Evolutionary conservation across 352 stramenopile genomes (phyloP).

Genomic region (Pythium sukuiense): DNA sequence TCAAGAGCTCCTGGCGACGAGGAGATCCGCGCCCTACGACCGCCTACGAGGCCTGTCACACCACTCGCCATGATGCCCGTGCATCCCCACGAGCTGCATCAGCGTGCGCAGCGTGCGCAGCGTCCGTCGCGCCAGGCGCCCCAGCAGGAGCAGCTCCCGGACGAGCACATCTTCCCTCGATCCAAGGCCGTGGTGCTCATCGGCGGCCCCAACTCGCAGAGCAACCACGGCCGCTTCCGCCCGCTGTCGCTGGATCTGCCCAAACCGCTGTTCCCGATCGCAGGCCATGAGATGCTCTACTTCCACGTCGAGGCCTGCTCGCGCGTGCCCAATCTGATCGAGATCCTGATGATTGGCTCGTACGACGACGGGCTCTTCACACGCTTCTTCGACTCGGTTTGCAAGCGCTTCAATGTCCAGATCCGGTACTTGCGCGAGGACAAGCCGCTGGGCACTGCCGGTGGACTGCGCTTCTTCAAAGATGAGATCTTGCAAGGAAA

Average conservation of each 20-base stretch:
- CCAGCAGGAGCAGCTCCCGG: conserved; percentile 19
- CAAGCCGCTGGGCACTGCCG: conserved; percentile 80
- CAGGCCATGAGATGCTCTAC: conserved; percentile 85
- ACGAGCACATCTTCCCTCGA: conserved; percentile 61
- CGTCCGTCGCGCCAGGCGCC: conserved; percentile 15
- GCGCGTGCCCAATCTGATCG: conserved; percentile 77
- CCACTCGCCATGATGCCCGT: conserved; percentile 24
- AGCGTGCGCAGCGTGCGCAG: conserved; percentile 20
- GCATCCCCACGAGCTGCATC: conserved; percentile 27
- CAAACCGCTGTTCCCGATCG: conserved; percentile 87
- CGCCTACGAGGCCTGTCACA: neutral
- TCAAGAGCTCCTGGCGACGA: conserved; percentile 6
- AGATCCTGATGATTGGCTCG: conserved; percentile 89
- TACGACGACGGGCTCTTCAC: conserved; percentile 89
- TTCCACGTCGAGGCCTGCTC: conserved; percentile 88
- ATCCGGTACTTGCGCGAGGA: conserved; percentile 84
- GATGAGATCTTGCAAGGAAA: conserved; percentile 82
- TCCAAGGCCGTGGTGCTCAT: conserved; percentile 89
- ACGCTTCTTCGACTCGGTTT: conserved; percentile 85
- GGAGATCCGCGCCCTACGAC: neutral
- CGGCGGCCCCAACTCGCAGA: conserved; percentile 82
- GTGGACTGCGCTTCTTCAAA: conserved; percentile 81
- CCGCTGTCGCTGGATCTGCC: conserved; percentile 84
- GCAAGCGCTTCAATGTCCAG: conserved; percentile 78
- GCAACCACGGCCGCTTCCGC: conserved; percentile 77